Evolutionary conservation across 495 filamentous ascomycete genomes (phyloP), one percentile per base, ranked within the genome.

Genomic region (Penicillium desertorum): DNA sequence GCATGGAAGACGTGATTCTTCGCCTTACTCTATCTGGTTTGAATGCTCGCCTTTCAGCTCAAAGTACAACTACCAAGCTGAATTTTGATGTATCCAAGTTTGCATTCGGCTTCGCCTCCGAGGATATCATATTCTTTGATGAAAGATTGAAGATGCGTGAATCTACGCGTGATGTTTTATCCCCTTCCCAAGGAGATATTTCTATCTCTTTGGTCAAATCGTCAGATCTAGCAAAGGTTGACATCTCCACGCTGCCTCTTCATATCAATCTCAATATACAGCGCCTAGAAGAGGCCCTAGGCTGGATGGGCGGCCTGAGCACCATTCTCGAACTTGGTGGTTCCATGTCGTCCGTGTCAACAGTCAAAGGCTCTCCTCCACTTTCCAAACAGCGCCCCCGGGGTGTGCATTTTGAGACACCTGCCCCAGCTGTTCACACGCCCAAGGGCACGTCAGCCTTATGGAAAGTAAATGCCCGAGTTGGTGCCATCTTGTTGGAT

Each of bases 271-370:
- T 98, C 27, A 89, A 98, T 71, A 76, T 96, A 11, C 86, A 87
- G 58, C 84, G 81, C 39, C 64, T 98, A 12, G 95, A 99, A 60
- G 93, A 96, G 50, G 88, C 88, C 5, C 82, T 98, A 50, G 82
- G 84, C 30, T 92, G 89, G 80, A 89, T 97, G 66, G 95, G 94
- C 16, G 95, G 95, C 0, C 75, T 99, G 19, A 97, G 93, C 65
- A 91, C 91, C 58, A 88, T 99, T 44, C 73, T 99, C 30, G 93
- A 92, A 59, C 82, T 96, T 59, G 86, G 91, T 49, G 90, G 82
- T 60, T 97, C 92, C 1, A 88, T 95, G 29, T 84, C 86, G 22
- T 92, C 89, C 1, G 86, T 84, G 54, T 79, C 83, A 9, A 86
- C 86, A 0, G 77, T 81, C 27, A 76, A 78, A 51, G 70, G 69